A percentile compares a stretch with the other conserved stretches of the same genome.
Evolutionary conservation across 257 asterid species (phyloP).

Genomic region (Gardenia jasminoides): DNA sequence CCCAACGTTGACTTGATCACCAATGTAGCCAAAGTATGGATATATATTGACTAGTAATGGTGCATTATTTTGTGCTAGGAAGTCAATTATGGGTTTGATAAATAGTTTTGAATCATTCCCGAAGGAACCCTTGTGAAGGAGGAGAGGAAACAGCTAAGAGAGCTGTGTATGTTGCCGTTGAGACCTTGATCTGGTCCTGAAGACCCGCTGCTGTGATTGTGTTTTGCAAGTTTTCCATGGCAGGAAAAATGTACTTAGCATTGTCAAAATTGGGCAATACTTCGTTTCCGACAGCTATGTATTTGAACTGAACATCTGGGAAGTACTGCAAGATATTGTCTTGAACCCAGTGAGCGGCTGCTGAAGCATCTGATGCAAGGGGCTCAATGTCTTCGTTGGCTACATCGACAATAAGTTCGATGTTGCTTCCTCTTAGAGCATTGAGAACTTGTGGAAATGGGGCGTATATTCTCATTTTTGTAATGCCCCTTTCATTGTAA

Average conservation of each 20-base stretch:
- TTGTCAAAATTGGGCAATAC: conserved; percentile 1
- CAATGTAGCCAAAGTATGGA: conserved; percentile 25
- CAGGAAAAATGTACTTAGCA: conserved; percentile 14
- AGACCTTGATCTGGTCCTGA: conserved; percentile 27
- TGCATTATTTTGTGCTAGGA: conserved; percentile 15
- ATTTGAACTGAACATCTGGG: conserved; percentile 29
- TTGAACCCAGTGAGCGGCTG: conserved; percentile 36
- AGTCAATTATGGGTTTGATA: conserved; percentile 23
- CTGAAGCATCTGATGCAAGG: conserved; percentile 17
- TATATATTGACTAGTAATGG: conserved; percentile 39
- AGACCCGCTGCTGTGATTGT: conserved; percentile 17
- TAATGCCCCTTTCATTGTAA: conserved; percentile 28
- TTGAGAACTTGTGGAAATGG: conserved; percentile 17
- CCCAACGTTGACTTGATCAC: conserved; percentile 1
- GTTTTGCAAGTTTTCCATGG: conserved; percentile 32
- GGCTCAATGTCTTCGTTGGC: conserved; percentile 23
- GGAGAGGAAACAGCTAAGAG: conserved; percentile 26
- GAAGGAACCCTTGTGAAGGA: conserved; percentile 29
- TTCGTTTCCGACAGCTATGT: conserved; percentile 42
- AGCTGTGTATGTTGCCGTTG: conserved; percentile 25
- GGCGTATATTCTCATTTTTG: conserved; percentile 25
- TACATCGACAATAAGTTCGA: conserved; percentile 31
- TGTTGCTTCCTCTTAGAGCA: conserved; percentile 35
- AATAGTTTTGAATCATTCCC: neutral
- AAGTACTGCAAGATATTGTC: conserved; percentile 12